Evolutionary conservation across 106 monocot genomes (phyloP).

Genomic region (Alisma plantagoaquatica): DNA sequence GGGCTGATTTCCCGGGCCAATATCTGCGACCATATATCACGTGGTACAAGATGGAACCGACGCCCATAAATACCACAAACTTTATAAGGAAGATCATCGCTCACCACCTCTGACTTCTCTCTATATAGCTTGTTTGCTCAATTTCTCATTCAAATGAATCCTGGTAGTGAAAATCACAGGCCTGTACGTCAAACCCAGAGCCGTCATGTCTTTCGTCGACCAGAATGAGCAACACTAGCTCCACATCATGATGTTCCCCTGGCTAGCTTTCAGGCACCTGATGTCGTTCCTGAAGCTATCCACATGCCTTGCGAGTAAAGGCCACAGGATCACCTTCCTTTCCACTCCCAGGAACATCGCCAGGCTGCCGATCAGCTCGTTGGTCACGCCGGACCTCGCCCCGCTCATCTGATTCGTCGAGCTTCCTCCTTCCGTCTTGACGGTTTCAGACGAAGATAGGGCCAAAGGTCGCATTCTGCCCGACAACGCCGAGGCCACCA

Average conservation of each 20-base stretch:
- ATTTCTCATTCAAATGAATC: too few species aligned
- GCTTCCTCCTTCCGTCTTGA: conserved; percentile 22
- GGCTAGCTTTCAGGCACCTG: conserved; percentile 15
- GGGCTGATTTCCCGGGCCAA: too few species aligned
- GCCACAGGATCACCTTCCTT: conserved; percentile 21
- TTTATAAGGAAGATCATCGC: too few species aligned
- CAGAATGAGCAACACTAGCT: neutral
- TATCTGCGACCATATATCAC: too few species aligned
- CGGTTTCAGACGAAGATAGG: too few species aligned
- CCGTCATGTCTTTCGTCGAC: neutral
- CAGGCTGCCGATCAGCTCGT: conserved; percentile 32
- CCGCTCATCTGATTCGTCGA: conserved; percentile 25
- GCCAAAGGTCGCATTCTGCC: conserved; percentile 33
- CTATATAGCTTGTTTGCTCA: too few species aligned
- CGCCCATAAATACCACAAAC: too few species aligned
- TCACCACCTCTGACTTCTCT: too few species aligned
- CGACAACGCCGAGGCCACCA: conserved; percentile 32
- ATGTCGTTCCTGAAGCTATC: conserved; percentile 12
- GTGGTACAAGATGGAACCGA: too few species aligned
- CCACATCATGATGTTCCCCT: conserved; percentile 11
- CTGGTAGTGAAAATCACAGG: too few species aligned
- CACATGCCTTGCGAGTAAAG: conserved; percentile 2
- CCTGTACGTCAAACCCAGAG: neutral
- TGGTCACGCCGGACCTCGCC: conserved; percentile 9
- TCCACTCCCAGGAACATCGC: conserved; percentile 33